Evolutionary conservation across 345 rosid species (phyloP), one percentile per base, ranked within the genome.

Genomic region (Linum trigynum): DNA sequence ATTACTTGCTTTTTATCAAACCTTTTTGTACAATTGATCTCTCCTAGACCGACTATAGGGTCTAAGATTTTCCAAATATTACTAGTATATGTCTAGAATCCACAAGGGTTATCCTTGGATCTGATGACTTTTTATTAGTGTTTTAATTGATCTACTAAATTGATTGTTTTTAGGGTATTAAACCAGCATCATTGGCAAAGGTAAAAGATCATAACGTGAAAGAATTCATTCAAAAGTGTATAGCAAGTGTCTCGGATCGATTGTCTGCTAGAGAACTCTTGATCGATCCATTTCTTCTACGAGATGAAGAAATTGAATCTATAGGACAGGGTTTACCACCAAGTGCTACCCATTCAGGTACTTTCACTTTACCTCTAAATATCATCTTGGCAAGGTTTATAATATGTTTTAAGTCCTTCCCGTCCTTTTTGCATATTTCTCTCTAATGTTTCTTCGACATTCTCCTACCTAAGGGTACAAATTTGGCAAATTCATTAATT

Each of bases 161-260:
- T 48, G 14, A 9, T 48, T 9, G 11, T 48, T 48, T 23, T 48
- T 75, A 94, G 97, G 99, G 99, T 71, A 83, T 88, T 58, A 90
- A 85, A 72, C 99, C 99, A 48, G 99, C 95, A 45, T 84, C 99
- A 17, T 81, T 94, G 78, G 82, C 78, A 38, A 94, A 85, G 72
- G 97, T 94, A 76, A 75, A 71, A 57, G 86, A 90, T 76, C 79
- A 77, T 11, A 77, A 75, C 39, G 89, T 90, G 51, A 84, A 70
- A 80, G 71, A 71, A 57, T 94, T 94, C 75, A 90, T 94, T 69
- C 96, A 85, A 76, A 94, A 94, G 79, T 94, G 99, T 66, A 86
- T 90, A 53, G 81, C 96, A 15, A 81, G 75, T 45, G 97, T 82
- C 65, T 81, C 96, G 11, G 80, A 82, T 15, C 86, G 97, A 57